Conservation (phyloP, 148 eudicot species). For the Rhododendron simsii region DNA sequence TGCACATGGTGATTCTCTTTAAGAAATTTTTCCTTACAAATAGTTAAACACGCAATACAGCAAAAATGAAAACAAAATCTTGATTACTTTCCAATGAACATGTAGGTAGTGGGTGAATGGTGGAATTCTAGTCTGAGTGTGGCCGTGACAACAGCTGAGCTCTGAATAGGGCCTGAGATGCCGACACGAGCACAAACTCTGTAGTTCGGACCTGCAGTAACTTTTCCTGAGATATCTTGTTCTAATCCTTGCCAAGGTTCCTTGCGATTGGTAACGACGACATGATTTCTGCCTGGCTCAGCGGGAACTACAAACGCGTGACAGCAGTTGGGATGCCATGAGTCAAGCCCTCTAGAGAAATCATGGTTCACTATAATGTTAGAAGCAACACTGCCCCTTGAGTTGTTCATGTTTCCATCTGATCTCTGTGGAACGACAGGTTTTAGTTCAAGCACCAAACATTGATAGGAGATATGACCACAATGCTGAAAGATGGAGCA, state of each 20-base stretch:
- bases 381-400: constrained; percentile 20
- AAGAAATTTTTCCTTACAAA: background rate
- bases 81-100: constrained; percentile 51
- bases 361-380: constrained; percentile 73
- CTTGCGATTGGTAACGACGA: constrained; percentile 51
- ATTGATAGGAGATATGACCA: background rate
- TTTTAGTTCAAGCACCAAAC: constrained; percentile 9
- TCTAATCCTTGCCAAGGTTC: constrained; percentile 78
- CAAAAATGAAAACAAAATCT: constrained; percentile 3
- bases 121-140: constrained; percentile 51
- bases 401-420: constrained; percentile 22
- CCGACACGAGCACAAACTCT: constrained; percentile 61
- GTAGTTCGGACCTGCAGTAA: constrained; percentile 43
- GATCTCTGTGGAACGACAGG: constrained; percentile 27
- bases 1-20: constrained; percentile 14
- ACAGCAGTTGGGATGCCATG: constrained; percentile 81
- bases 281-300: constrained; percentile 42
- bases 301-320: constrained; percentile 48
- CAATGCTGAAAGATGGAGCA: background rate
- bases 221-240: constrained; percentile 69
- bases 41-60: background rate
- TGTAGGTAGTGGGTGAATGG: constrained; percentile 41
- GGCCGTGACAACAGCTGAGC: constrained; percentile 45
- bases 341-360: constrained; percentile 64
- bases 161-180: constrained; percentile 44